A percentile compares a stretch with the other conserved stretches of the same genome.
Conservation (phyloP, 208 protist species). For the Eutreptiella sp. region DNA sequence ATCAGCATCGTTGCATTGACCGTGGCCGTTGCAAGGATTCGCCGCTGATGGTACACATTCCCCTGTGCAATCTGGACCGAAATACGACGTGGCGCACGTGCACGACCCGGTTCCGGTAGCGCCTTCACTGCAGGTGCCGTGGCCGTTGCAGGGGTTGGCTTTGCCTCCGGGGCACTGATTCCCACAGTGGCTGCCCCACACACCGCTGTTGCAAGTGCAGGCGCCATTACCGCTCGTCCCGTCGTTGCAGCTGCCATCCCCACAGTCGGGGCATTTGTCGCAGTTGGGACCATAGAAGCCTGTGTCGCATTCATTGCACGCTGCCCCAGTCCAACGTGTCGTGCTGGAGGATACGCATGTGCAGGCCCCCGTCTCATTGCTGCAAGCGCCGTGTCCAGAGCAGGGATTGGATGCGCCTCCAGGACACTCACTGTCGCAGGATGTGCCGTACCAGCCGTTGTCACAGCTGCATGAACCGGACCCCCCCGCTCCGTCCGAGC, state of each 20-base stretch:
- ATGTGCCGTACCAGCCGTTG: neutral
- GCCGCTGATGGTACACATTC: no score
- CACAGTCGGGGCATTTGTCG: slow-evolving; percentile 3
- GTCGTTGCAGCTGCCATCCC: slow-evolving; percentile 19
- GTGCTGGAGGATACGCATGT: slow-evolving; percentile 20
- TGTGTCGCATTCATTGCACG: slow-evolving; percentile 2
- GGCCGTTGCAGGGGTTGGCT: neutral
- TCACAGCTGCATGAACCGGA: slow-evolving; percentile 8
- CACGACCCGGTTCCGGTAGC: slow-evolving; percentile 10
- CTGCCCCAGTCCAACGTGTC: slow-evolving; percentile 11
- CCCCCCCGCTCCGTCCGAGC: neutral
- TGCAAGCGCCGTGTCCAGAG: slow-evolving; percentile 27
- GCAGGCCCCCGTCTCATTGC: slow-evolving; percentile 22
- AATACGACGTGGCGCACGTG: slow-evolving; percentile 12
- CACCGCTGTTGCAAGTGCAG: neutral
- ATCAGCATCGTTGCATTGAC: no score
- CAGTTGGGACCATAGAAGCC: slow-evolving; percentile 21
- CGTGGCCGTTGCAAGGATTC: no score
- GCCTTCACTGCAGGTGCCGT: slow-evolving; percentile 19
- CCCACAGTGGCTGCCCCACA: neutral
- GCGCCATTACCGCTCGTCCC: neutral
- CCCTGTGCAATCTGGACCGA: slow-evolving; percentile 13
- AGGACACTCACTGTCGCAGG: slow-evolving; percentile 1
- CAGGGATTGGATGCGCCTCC: slow-evolving; percentile 3
- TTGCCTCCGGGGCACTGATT: neutral